Evolutionary conservation across 2,329 filamentous ascomycete genomes (phyloP).

Genomic region (Neospermospora avenae): DNA sequence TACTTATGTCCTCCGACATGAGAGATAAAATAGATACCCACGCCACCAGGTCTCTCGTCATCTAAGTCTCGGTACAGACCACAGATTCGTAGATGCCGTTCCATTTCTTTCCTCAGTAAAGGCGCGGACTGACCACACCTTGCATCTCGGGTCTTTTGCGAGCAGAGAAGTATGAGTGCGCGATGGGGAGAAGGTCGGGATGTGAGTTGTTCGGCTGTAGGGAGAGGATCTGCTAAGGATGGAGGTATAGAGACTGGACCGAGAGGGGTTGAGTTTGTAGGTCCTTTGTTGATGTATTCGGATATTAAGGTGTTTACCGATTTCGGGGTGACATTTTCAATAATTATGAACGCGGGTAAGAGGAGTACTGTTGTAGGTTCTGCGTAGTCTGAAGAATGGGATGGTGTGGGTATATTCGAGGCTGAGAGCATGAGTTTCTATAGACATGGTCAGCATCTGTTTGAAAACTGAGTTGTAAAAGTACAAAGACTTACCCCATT

Average conservation of each 20-base stretch:
- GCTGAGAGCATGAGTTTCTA: conserved; percentile 87
- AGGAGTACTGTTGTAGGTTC: conserved; percentile 77
- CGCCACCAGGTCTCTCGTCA: conserved; percentile 85
- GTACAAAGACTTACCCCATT: conserved; percentile 60
- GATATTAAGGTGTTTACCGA: conserved; percentile 69
- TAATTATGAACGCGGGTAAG: conserved; percentile 77
- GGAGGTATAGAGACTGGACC: conserved; percentile 58
- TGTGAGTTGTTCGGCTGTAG: conserved; percentile 42
- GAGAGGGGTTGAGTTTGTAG: conserved; percentile 63
- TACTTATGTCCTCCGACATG: conserved; percentile 98
- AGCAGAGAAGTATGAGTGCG: conserved; percentile 89
- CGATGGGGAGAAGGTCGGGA: conserved; percentile 73
- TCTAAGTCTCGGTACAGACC: conserved; percentile 84
- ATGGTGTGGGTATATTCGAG: conserved; percentile 82
- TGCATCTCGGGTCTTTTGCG: conserved; percentile 88
- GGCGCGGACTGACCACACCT: conserved; percentile 94
- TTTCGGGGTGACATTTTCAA: conserved; percentile 79
- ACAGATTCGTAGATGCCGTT: conserved; percentile 80
- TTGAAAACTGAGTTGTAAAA: conserved; percentile 6
- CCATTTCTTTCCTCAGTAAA: conserved; percentile 81
- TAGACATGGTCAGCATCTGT: neutral
- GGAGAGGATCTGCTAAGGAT: conserved; percentile 34
- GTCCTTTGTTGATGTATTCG: conserved; percentile 64
- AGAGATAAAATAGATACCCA: conserved; percentile 93
- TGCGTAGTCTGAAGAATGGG: conserved; percentile 58